Base-by-base conservation (phyloP, 306 rosid genomes). In the Fragaria ananassa region DNA sequence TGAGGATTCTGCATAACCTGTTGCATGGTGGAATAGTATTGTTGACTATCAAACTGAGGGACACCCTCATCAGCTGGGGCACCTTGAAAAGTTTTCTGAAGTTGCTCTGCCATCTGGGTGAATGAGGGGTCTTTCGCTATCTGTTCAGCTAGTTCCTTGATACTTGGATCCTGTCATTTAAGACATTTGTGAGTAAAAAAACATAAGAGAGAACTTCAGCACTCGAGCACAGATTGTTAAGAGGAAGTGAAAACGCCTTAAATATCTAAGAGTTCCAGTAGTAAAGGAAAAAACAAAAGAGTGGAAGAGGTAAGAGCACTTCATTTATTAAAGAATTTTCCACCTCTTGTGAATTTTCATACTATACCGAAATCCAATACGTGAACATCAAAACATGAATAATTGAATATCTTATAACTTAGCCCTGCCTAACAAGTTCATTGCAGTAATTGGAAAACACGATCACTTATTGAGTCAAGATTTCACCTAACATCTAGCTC, bases 1-100 rank as follows among this genome's bases (percentile, higher is more conserved):
- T 89, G 88, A 76, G 99, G 97, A 83, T 96, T 96, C 85, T 91
- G 92, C 99, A 96, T 96, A 86, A 92, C 99, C 85, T 91, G 98
- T 86, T 96, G 97, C 97, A 96, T 89, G 79, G 98, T 91, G 77
- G 88, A 53, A 68, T 80, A 78, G 74, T 96, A 96, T 74, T 96
- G 97, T 78, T 92, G 96, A 73, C 86, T 85, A 87, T 96, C 97
- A 82, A 96, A 92, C 84, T 79, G 87, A 58, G 98, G 98, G 80
- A 89, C 50, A 76, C 91, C 78, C 1, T 92, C 96, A 13, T 87
- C 87, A 47, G 34, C 86, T 65, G 81, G 80, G 41, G 87, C 96
- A 35, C 89, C 96, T 76, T 96, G 94, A 84, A 96, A 87, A 70
- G 93, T 88, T 79, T 92, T 88, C 87, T 96, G 97, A 80, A 96